Evolutionary conservation across 78 protist species (phyloP), one percentile per base, ranked within the genome.

Genomic region (Dictyostelium intermedium): DNA sequence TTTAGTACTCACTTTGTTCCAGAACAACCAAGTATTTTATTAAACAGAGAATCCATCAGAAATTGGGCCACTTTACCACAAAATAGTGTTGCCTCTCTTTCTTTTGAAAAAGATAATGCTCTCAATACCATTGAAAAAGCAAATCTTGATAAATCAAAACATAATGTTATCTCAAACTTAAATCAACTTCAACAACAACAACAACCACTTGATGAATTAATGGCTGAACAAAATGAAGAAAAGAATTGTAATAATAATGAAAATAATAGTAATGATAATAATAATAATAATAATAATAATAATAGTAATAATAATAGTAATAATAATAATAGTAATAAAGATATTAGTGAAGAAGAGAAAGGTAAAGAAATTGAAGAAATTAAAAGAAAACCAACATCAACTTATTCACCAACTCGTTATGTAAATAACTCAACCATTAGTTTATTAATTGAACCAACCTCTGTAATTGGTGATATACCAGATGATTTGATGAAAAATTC

Each of bases 341-440:
- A 70, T 32, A 70, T 32, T 60, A 23, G 5, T 66, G 23, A 66
- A 1, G 18, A 27, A 3, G 74, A 66, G 27, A 27, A 66, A 27
- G 74, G 74, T 27, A 72, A 27, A 34, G 39, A 34, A 72, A 32
- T 32, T 32, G 37, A 27, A 25, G 30, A n/a, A 61, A 61, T 61
- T 61, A n/a, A 23, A 66, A 66, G 74, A 66, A 77, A 43, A 41
- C 30, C 82, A 41, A 5, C 82, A 39, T 18, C 84, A 9, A 32
- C 39, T 16, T 10, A 30, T n/a, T 10, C 43, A 2, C 43, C 43
- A 56, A 50, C 41, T 23, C 70, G 63, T 56, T 56, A 35, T 25
- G 61, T 56, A 45, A 82, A 82, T 35, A 82, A 82, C 23, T 82
- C 76, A 18, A 82, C 86, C n/a, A 34, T 82, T 14, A 60, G 63